Base-by-base conservation (phyloP, 2,329 filamentous ascomycete species). In the Xylaria sp. region DNA sequence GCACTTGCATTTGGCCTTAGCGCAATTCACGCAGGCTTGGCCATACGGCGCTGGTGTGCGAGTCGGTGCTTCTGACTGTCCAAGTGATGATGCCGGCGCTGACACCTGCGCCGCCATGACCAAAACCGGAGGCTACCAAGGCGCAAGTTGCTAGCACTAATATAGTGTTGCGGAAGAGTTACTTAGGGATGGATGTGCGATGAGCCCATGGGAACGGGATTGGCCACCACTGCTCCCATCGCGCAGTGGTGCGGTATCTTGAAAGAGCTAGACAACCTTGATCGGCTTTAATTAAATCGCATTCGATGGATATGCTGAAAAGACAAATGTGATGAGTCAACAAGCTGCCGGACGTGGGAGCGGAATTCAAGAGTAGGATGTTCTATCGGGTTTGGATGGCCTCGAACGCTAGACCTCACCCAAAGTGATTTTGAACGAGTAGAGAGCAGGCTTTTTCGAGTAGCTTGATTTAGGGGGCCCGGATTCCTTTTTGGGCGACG, bases 1-100 rank as follows among this genome's bases (percentile, higher is more conserved):
- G 63, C 79, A 81, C 70, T 79, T 80, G 70, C 79, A 79, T 58
- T 81, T 81, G 33, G 79, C 78, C 47, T 75, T 77, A 47, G 75
- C 73, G 64, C 79, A 81, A 55, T 75, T 77, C 43, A 71, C 65
- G 53, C 79, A 80, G 7, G 79, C 75, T 33, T 76, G 74, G 25
- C 79, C 78, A 60, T 81, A 78, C 9, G 76, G 75, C 2, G 76
- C 76, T 0, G 76, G 71, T 49, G 64, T 65, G 11, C 68, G 68
- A 33, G 23, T 33, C 21, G 59, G 44, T 10, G 66, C 35, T 7
- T 62, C 54, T 21, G 54, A 29, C 37, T 38, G 55, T 21, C 44
- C 49, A 19, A 35, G 33, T 7, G 44, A 46, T 15, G 57, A 17
- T 29, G 41, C 31, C 37, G 58, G n/a, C 4, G 35, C 15, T 38